Evolutionary conservation across 257 asterid species (phyloP), one percentile per base, ranked within the genome.

Genomic region (Solanum etuberosum): DNA sequence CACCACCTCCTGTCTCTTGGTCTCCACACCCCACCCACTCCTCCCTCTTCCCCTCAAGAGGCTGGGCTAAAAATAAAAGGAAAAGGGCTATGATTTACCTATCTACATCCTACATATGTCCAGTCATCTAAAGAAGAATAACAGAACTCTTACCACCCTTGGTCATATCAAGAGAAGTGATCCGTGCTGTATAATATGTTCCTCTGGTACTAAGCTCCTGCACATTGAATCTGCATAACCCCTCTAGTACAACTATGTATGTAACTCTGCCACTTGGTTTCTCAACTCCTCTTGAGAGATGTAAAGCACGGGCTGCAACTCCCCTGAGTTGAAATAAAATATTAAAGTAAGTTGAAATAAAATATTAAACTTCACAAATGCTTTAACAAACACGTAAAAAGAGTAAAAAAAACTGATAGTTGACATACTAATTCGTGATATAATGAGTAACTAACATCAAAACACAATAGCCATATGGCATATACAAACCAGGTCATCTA

Each of bases 261-360:
- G 99, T 97, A 87, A 97, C 99, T 91, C 98, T 95, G 87, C 99
- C 99, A 85, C 99, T 97, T 59, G 99, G 98, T 95, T 97, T 96
- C 91, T 97, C 98, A 91, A 96, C 99, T 89, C 98, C 99, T 91
- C 99, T 95, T 48, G 99, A 96, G 87, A 97, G 94, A 92, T 96
- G 99, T 83, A 97, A 93, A 87, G 99, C 99, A 78, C 99, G 97
- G 83, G 99, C 99, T 82, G 87, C 87, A 48, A 85, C 87, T 71
- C 87, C 87, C 48, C 87, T 86, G 67, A 80, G 83, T 76, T 37
- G 34, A 76, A 31, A 37, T 37, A 38, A 76, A 76, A 38, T 76
- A 31, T 6, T n/a, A 76, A 76, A 76, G 40, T 85, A 34, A 38
- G 85, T 80, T 43, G 67, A 80, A 35, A 43, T 42, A 46, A 80